Conservation (phyloP, 176 grass and related monocot species). For the Tuctoria greenei region DNA sequence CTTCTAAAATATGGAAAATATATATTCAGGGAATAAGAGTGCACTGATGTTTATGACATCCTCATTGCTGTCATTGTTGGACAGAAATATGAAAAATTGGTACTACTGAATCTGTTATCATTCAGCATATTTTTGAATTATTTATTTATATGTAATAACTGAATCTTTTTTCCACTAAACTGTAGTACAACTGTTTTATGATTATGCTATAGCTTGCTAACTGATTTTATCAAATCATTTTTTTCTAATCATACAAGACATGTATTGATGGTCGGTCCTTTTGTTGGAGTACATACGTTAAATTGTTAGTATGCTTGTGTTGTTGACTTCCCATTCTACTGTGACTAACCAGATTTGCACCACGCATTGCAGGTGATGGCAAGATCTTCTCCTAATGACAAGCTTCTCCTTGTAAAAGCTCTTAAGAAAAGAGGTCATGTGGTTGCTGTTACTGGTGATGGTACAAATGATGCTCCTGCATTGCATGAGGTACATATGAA, state of each 20-base stretch:
- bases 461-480: constrained; percentile 96
- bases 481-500: constrained; percentile 64
- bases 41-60: background rate
- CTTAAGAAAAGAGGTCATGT: constrained; percentile 78
- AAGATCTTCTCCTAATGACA: constrained; percentile 94
- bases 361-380: constrained; percentile 77
- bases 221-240: constrained; percentile 11
- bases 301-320: constrained; percentile 15
- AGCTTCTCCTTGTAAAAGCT: constrained; percentile 82
- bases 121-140: background rate
- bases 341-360: constrained; percentile 20
- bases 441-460: constrained; percentile 96
- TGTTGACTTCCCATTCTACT: constrained; percentile 21
- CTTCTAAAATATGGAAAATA: constrained; percentile 18
- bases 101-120: constrained; percentile 12
- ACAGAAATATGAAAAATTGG: constrained; percentile 10
- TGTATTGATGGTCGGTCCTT: background rate
- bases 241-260: constrained; percentile 17
- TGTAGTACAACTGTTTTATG: constrained; percentile 5
- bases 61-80: background rate
- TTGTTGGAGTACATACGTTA: constrained; percentile 2
- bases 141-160: background rate
- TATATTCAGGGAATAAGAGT: background rate
- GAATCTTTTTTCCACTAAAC: constrained; percentile 14
- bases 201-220: constrained; percentile 22